Evolutionary conservation across 1,284 basidiomycete genomes (phyloP).

Genomic region (Lentinus polychrous): DNA sequence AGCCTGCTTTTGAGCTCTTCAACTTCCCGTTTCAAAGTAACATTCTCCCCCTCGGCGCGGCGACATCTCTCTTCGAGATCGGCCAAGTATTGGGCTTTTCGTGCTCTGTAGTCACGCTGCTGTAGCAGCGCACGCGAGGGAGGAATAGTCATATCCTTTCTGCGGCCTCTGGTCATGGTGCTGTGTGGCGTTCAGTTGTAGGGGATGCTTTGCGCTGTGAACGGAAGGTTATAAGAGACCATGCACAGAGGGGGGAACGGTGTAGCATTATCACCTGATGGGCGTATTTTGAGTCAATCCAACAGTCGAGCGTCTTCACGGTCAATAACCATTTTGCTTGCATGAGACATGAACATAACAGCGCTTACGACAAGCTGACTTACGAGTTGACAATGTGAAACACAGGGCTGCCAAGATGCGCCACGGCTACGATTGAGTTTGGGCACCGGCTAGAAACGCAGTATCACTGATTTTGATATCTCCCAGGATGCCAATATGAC

Average conservation of each 20-base stretch:
- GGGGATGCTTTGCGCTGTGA: neutral
- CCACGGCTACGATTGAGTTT: no score
- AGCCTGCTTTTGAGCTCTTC: conserved; percentile 22
- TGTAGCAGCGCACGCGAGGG: conserved; percentile 37
- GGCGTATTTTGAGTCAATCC: conserved; percentile 3
- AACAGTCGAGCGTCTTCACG: neutral
- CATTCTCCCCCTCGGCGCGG: conserved; percentile 48
- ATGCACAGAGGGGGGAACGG: neutral
- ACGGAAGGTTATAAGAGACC: neutral
- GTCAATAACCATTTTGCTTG: neutral
- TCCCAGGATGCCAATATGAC: no score
- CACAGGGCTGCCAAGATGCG: no score
- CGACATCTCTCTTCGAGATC: conserved; percentile 49
- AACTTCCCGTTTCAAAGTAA: conserved; percentile 40
- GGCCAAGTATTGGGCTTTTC: conserved; percentile 48
- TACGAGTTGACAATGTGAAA: no score
- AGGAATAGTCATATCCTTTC: conserved; percentile 52
- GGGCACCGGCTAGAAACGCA: no score
- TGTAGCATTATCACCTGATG: neutral
- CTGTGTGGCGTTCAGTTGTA: neutral
- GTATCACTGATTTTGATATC: no score
- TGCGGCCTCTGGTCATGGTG: conserved; percentile 56
- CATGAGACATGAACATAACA: no score
- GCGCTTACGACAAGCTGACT: no score
- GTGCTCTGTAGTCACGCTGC: conserved; percentile 58